Evolutionary conservation across 257 asterid genomes (phyloP).

Genomic region (Scutellaria baicalensis): DNA sequence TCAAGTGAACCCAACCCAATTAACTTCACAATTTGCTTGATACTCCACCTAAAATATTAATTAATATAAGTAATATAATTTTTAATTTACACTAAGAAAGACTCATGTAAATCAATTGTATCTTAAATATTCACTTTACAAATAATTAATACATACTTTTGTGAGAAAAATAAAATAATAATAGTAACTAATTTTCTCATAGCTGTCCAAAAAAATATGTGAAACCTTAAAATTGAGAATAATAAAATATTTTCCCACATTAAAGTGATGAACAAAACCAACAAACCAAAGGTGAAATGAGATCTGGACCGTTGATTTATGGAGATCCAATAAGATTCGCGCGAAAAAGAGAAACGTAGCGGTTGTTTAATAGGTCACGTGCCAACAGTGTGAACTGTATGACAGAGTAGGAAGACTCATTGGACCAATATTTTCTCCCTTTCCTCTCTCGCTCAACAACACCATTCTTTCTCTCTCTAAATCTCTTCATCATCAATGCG

Average conservation of each 20-base stretch:
- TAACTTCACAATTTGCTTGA: too few species aligned
- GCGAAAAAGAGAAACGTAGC: constrained; percentile 19
- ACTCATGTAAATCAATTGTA: too few species aligned
- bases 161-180: too few species aligned
- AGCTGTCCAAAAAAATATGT: background rate
- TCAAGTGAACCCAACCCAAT: too few species aligned
- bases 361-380: constrained; percentile 29
- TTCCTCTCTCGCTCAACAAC: constrained; percentile 7
- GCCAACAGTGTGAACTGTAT: constrained; percentile 18
- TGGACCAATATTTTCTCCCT: constrained; percentile 14
- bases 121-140: too few species aligned
- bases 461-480: constrained; percentile 14
- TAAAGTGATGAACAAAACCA: constrained; percentile 8
- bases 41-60: too few species aligned
- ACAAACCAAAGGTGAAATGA: constrained; percentile 6
- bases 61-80: too few species aligned
- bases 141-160: too few species aligned
- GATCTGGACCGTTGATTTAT: constrained; percentile 24
- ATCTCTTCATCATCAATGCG: constrained; percentile 18
- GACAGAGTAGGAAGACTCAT: constrained; percentile 16
- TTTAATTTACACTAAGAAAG: too few species aligned
- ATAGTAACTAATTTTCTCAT: background rate
- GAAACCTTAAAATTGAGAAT: background rate
- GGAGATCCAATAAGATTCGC: constrained; percentile 29
- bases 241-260: constrained; percentile 1